Base-by-base conservation (phyloP, 768 basidiomycete species). In the Floccularia luteovirens region DNA sequence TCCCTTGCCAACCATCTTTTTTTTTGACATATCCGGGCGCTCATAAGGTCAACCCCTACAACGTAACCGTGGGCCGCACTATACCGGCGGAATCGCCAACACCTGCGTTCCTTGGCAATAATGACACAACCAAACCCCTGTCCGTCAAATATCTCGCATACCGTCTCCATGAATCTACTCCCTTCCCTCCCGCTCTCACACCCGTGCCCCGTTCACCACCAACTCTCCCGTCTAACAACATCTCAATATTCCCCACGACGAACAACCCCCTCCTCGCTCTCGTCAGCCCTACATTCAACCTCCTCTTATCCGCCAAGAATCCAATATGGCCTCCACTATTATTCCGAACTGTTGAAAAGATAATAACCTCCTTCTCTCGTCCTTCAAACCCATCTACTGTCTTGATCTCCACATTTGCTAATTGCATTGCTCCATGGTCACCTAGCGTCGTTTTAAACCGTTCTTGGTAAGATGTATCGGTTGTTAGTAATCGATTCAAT, bases 351-450 rank as follows among this genome's bases (percentile, higher is more conserved):
- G 90, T 92, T 30, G 87, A 90, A 58, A 96, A 92, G 31, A 96
- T 71, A 46, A 96, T 87, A 30, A 94, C 78, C 22, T 90, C 84
- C 63, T 94, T 94, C 64, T 96, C 90, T 32, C 90, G 74, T 10
- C 91, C 91, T 58, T 96, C 90, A 57, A 93, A 96, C 14, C 91
- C 91, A 50, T 96, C 91, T 11, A 96, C 91, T 0, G 91, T 94
- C 64, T 87, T 89, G 51, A 94, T 74, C 58, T 94, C 91, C 38
- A 96, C 72, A 38, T 74, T 57, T 0, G 62, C 53, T 5, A 90
- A 57, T 47, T 92, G 79, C 61, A 73, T 64, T 14, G 70, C 77
- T 19, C 89, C 78, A 33, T 70, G 70, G 11, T 70, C 59, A 16
- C 90, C 90, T 17, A 93, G 67, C 0, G 76, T 69, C 4, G 59